Evolutionary conservation across 129 eudicot species (phyloP).

Genomic region (Flaveria ramosissima): DNA sequence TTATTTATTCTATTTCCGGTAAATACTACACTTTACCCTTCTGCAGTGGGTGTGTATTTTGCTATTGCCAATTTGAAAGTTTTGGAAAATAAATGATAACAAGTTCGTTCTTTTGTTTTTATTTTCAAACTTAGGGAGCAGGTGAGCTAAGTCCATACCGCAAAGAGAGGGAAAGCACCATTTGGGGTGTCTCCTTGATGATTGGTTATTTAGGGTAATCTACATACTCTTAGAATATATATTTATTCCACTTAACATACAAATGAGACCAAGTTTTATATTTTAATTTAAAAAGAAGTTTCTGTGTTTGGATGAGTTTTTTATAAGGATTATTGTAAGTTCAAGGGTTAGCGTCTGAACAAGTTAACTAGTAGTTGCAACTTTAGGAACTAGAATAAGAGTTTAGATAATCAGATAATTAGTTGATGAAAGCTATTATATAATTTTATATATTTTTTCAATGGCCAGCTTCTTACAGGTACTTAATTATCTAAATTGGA

Average conservation of each 20-base stretch:
- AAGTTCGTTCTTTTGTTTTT: not conserved
- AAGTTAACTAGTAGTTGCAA: too few species aligned
- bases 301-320: not conserved
- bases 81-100: slow-evolving; percentile 7
- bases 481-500: not conserved
- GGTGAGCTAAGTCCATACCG: slow-evolving; percentile 71
- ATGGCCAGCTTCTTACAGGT: not conserved
- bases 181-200: slow-evolving; percentile 97
- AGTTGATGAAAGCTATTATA: not conserved
- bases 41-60: not conserved
- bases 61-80: slow-evolving; percentile 1
- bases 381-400: slow-evolving; percentile 1
- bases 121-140: slow-evolving; percentile 48
- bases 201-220: slow-evolving; percentile 94
- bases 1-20: slow-evolving; percentile 78
- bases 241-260: not conserved
- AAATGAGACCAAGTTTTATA: not conserved
- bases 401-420: not conserved
- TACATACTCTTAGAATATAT: not conserved
- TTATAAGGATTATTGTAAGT: not conserved
- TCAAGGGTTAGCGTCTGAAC: not conserved
- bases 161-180: slow-evolving; percentile 85
- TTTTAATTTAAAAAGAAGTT: not conserved
- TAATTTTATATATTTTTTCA: not conserved
- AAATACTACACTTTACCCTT: slow-evolving; percentile 6